Conservation (phyloP, 2,329 filamentous ascomycete species). For the Coniochaeta sp. region DNA sequence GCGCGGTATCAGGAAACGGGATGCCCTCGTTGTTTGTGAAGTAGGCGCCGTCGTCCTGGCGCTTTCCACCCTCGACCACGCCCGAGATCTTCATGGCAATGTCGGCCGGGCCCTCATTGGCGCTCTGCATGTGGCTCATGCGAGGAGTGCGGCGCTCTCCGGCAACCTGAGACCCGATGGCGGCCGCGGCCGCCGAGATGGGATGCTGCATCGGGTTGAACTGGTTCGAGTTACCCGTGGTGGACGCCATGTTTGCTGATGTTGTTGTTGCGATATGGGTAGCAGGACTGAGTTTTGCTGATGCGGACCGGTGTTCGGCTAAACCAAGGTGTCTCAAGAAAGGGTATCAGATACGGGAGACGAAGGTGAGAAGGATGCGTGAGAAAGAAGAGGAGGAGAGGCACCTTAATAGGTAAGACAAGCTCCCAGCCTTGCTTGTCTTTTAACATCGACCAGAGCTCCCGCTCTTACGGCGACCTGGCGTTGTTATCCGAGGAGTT, state of each 20-base stretch:
- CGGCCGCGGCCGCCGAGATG: conserved; percentile 30
- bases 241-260: not conserved
- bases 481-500: too few relatives aligned
- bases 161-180: conserved; percentile 26
- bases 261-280: not conserved
- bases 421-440: too few relatives aligned
- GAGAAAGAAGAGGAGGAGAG: too few relatives aligned
- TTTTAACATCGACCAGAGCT: too few relatives aligned
- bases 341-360: too few relatives aligned
- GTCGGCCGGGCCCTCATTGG: conserved; percentile 45
- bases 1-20: conserved; percentile 39
- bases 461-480: too few relatives aligned
- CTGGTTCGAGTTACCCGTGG: conserved; percentile 16
- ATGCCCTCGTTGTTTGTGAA: conserved; percentile 48
- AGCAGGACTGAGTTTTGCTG: too few relatives aligned
- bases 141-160: conserved; percentile 29
- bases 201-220: conserved; percentile 26
- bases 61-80: conserved; percentile 33
- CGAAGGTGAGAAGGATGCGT: too few relatives aligned
- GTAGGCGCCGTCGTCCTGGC: conserved; percentile 41
- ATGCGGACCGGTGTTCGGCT: too few relatives aligned
- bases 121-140: conserved; percentile 32
- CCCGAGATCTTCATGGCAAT: conserved; percentile 45
- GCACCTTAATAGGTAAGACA: too few relatives aligned
- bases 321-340: too few relatives aligned